Conservation (phyloP, 352 stramenopile genomes). For the Blastocystis sp. region DNA sequence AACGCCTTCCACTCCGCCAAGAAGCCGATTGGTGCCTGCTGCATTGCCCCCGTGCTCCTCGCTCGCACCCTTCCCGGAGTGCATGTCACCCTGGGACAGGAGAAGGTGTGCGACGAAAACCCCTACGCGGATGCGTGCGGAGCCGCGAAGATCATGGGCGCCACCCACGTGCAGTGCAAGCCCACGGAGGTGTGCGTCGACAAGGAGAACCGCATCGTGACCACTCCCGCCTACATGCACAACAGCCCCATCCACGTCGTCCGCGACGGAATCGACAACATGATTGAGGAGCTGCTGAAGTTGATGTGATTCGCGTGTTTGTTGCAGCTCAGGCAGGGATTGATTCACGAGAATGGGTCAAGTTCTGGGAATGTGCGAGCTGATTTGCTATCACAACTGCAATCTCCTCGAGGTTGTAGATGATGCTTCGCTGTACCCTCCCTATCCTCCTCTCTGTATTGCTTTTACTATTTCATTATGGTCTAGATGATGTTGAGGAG, state of each 20-base stretch:
- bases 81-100: slow-evolving; percentile 72
- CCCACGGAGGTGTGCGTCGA: slow-evolving; percentile 70
- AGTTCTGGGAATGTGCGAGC: slow-evolving; percentile 32
- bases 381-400: slow-evolving; percentile 18
- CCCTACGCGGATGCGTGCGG: slow-evolving; percentile 71
- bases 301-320: slow-evolving; percentile 38
- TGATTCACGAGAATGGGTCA: slow-evolving; percentile 12
- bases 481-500: slow-evolving; percentile 6
- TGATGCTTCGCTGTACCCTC: slow-evolving; percentile 46
- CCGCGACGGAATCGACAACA: slow-evolving; percentile 71
- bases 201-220: slow-evolving; percentile 73
- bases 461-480: slow-evolving; percentile 8
- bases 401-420: slow-evolving; percentile 23
- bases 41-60: slow-evolving; percentile 72
- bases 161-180: slow-evolving; percentile 66
- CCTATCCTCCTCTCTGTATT: slow-evolving; percentile 18
- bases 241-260: slow-evolving; percentile 70
- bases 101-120: slow-evolving; percentile 69
- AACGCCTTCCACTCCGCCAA: slow-evolving; percentile 71
- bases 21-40: slow-evolving; percentile 73
- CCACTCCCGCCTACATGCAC: slow-evolving; percentile 73
- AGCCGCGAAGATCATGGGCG: slow-evolving; percentile 71
- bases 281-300: slow-evolving; percentile 71
- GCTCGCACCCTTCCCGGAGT: slow-evolving; percentile 72
- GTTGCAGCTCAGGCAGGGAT: neutral